Evolutionary conservation across 371 early-diverging fungal species (phyloP), one percentile per base, ranked within the genome.

Genomic region (Polyrhizophydium stewartii): DNA sequence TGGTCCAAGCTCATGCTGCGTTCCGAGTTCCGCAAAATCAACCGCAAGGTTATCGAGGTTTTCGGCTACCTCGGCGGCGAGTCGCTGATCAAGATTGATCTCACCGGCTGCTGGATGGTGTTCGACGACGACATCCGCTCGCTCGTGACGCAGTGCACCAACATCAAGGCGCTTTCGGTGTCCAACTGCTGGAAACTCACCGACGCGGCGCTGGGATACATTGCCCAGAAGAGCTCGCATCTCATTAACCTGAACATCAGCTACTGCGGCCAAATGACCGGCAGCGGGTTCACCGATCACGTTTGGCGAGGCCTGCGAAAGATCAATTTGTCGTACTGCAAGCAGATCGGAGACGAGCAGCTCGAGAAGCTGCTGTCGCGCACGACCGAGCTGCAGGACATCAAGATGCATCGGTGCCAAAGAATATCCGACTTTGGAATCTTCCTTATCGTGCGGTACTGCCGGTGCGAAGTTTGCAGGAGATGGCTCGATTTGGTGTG

Each of bases 141-240:
- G 7, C 33, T 79, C 25, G 65, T 60, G 5, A 33, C 50, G 52
- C 22, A 40, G 30, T 74, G 76, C 46, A 72, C 73, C 5, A 70
- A 70, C 60, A 46, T 79, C 31, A 28, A 40, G 31, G 22, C 12
- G n/a, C 28, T 79, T 13, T 58, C 51, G 50, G 21, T 79, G 16
- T 68, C 74, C 5, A 79, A 76, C 56, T 79, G 77, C 62, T 79
- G 79, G 79, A 72, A 72, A 55, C 52, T 79, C 25, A 79, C 71
- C 16, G 79, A 79, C 52, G 56, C 60, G 5, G 79, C 73, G 0
- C 27, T 79, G 24, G 24, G 57, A 1, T 57, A 56, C 43, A 19
- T 77, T 16, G 65, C 75, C 16, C 45, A 55, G n/a, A 55, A 57
- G 9, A 56, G 66, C 19, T 55, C 41, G 19, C 37, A 61, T 32